Conservation (phyloP, 2,329 filamentous ascomycete genomes). For the Simplicillium aogashimaense region DNA sequence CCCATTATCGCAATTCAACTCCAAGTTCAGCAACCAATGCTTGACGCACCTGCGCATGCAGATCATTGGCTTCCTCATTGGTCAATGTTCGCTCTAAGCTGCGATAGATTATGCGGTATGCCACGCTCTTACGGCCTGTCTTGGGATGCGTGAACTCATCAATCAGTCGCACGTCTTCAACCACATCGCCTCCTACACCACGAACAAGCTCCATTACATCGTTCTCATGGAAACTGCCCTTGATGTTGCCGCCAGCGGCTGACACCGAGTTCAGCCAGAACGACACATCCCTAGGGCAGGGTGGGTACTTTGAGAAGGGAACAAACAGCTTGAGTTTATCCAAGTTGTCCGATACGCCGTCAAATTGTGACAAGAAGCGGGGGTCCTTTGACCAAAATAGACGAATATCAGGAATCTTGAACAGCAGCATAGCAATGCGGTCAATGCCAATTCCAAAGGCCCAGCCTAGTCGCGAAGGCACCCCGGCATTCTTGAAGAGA, state of each 20-base stretch:
- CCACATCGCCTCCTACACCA: constrained; percentile 67
- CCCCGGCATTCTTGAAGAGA: constrained; percentile 66
- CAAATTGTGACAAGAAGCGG: constrained; percentile 83
- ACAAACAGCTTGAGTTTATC: constrained; percentile 53
- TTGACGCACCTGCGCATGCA: constrained; percentile 60
- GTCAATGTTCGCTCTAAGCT: constrained; percentile 86
- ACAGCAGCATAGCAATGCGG: constrained; percentile 93
- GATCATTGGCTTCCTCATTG: constrained; percentile 65
- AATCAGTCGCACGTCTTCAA: constrained; percentile 77
- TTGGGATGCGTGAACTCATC: constrained; percentile 87
- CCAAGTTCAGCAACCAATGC: constrained; percentile 61
- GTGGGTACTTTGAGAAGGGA: constrained; percentile 85
- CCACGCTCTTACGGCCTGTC: constrained; percentile 72
- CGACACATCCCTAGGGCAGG: constrained; percentile 83
- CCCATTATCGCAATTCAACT: constrained; percentile 47
- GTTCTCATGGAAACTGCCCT: constrained; percentile 71
- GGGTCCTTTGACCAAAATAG: constrained; percentile 87
- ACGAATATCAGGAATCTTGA: constrained; percentile 90
- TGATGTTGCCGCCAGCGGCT: constrained; percentile 35
- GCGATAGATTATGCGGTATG: constrained; percentile 89
- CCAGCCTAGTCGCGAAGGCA: constrained; percentile 74
- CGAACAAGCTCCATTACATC: constrained; percentile 95
- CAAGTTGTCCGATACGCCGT: constrained; percentile 43
- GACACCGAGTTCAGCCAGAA: constrained; percentile 65
- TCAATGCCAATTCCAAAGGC: constrained; percentile 93